Percentiles rank a stretch among this genome's conserved stretches.
These are phyloP conservation scores for Phytophthora brassicae DNA, from an alignment of 352 stramenopile species.

Conservation along the genomic window DNA sequence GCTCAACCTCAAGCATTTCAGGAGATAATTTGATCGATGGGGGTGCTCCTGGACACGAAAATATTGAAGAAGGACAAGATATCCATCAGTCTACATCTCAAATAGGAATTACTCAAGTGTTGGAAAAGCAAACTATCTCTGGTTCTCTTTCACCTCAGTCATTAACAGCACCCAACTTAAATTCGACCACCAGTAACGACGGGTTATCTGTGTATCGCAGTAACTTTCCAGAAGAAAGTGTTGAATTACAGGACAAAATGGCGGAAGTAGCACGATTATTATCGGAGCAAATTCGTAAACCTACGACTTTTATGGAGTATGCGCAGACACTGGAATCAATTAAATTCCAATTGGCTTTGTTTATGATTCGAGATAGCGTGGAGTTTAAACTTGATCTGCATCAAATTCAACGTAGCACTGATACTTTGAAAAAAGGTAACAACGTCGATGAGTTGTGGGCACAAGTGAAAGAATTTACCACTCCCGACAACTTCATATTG, in stretches of 20 bases:
- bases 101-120: conserved; percentile 1
- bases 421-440: neutral
- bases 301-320: conserved; percentile 36
- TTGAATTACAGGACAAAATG: conserved; percentile 5
- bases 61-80: neutral
- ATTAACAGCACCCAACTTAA: neutral
- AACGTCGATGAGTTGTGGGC: conserved; percentile 2
- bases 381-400: neutral
- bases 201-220: neutral
- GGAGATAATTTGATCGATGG: conserved; percentile 7
- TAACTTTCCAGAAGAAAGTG: conserved; percentile 1
- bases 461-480: conserved; percentile 27
- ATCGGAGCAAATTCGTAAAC: conserved; percentile 9
- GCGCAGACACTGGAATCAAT: conserved; percentile 23
- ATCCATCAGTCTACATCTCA: conserved; percentile 3
- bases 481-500: conserved; percentile 51
- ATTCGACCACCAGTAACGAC: neutral
- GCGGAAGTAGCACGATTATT: conserved; percentile 5
- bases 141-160: conserved; percentile 15
- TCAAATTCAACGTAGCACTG: neutral
- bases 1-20: conserved; percentile 12
- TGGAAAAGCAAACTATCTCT: neutral
- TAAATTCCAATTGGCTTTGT: conserved; percentile 25
- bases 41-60: conserved; percentile 1
- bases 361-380: conserved; percentile 22